Conservation (phyloP, 257 asterid genomes). For the Solanum bulbocastanum region DNA sequence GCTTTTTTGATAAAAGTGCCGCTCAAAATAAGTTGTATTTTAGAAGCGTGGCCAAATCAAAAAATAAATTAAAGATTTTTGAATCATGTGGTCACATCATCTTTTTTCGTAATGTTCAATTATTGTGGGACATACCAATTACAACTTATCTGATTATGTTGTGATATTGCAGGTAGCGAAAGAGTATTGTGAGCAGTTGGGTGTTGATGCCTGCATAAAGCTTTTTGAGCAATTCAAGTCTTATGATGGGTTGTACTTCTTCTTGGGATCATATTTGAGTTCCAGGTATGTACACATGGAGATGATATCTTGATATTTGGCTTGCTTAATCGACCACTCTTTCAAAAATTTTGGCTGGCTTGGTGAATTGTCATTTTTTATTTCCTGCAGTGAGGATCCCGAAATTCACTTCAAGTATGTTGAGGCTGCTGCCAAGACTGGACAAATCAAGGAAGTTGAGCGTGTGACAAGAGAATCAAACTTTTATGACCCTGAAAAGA, state of each 20-base stretch:
- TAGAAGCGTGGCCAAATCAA: not conserved
- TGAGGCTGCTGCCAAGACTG: constrained; percentile 99
- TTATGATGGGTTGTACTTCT: constrained; percentile 92
- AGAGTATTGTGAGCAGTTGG: constrained; percentile 96
- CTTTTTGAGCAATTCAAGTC: constrained; percentile 98
- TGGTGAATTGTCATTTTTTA: not conserved
- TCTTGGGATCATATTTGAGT: constrained; percentile 96
- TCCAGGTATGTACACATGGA: constrained; percentile 51
- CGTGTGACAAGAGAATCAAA: constrained; percentile 98
- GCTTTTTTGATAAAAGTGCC: not conserved
- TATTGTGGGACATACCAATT: not conserved
- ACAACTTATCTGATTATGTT: not conserved
- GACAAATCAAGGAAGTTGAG: constrained; percentile 98
- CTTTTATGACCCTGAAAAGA: constrained; percentile 93
- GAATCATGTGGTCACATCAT: not conserved
- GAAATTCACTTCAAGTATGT: constrained; percentile 98
- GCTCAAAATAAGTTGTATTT: not conserved
- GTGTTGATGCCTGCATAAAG: constrained; percentile 87
- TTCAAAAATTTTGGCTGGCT: not conserved
- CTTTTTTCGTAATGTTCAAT: not conserved
- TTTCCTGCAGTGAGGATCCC: constrained; percentile 78
- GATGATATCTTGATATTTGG: not conserved
- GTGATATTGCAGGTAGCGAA: constrained; percentile 65
- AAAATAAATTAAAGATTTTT: not conserved
- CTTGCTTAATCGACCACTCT: not conserved